These are phyloP conservation scores for Fusarium newnesense DNA, from an alignment of 2,329 filamentous ascomycete genomes.

Conservation along the genomic window DNA sequence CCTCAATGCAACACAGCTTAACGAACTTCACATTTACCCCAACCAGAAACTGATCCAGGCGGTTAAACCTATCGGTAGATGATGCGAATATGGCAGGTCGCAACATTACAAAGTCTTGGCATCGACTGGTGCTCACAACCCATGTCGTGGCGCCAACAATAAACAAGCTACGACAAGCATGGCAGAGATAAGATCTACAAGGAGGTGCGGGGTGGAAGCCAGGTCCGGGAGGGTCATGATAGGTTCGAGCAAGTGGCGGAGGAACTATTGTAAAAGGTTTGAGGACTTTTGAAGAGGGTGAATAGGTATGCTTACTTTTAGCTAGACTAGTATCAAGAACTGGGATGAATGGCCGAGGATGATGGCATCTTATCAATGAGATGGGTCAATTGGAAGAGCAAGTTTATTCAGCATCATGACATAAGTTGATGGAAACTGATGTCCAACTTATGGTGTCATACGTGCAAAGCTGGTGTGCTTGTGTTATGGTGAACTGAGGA, in stretches of 20 bases:
- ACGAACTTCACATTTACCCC: slow-evolving; percentile 1
- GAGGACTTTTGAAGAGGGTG: slow-evolving; percentile 1
- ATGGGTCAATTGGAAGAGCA: neutral
- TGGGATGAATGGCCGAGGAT: neutral
- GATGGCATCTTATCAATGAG: neutral
- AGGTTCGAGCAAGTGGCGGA: slow-evolving; percentile 24
- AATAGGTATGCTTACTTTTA: neutral
- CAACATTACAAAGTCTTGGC: slow-evolving; percentile 32
- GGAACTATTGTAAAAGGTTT: slow-evolving; percentile 35
- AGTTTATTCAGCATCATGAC: neutral
- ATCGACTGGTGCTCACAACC: slow-evolving; percentile 17
- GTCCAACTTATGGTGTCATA: neutral
- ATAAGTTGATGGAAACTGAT: neutral
- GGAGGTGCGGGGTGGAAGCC: slow-evolving; percentile 15
- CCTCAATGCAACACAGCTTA: neutral
- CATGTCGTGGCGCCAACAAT: slow-evolving; percentile 23
- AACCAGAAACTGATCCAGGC: slow-evolving; percentile 17
- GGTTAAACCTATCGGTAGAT: slow-evolving; percentile 23
- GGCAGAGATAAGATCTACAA: slow-evolving; percentile 26
- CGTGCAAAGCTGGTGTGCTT: fast-evolving
- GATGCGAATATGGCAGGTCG: slow-evolving; percentile 40
- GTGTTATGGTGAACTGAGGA: too few species aligned
- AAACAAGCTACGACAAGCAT: neutral
- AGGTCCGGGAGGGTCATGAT: slow-evolving; percentile 26
- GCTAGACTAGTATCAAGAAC: neutral